These are phyloP conservation scores for Candida mesenterica DNA, from an alignment of 1,139 yeast genomes.

Conservation along the genomic window DNA sequence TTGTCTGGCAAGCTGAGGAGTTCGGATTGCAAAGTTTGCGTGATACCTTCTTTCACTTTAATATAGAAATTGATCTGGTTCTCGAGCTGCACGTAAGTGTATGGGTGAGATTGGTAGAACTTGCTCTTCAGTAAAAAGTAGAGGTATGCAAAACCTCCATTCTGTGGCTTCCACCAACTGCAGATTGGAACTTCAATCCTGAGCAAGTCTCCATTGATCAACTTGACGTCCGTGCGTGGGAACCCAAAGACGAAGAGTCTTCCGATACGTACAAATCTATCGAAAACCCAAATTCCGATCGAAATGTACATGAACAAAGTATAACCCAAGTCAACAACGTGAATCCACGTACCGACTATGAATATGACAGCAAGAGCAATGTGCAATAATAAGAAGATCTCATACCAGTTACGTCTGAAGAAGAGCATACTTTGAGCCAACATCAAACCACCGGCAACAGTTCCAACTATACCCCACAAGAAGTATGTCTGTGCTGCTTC, in stretches of 20 bases:
- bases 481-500: constrained; percentile 17
- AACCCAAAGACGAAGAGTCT: constrained; percentile 38
- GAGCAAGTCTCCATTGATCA: constrained; percentile 40
- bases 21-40: constrained; percentile 26
- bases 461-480: constrained; percentile 32
- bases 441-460: constrained; percentile 34
- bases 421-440: constrained; percentile 34
- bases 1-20: constrained; percentile 23
- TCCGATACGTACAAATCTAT: constrained; percentile 37
- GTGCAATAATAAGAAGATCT: constrained; percentile 40
- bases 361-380: constrained; percentile 41
- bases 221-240: constrained; percentile 33
- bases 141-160: constrained; percentile 55
- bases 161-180: constrained; percentile 37
- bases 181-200: constrained; percentile 43
- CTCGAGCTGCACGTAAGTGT: constrained; percentile 25
- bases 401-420: constrained; percentile 45
- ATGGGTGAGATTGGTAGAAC: constrained; percentile 46
- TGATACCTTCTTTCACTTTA: constrained; percentile 38
- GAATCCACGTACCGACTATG: constrained; percentile 43
- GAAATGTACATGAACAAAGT: constrained; percentile 38
- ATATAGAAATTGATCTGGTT: constrained; percentile 31
- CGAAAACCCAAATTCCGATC: constrained; percentile 44
- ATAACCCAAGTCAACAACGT: constrained; percentile 41
- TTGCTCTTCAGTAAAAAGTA: constrained; percentile 37